A percentile compares a stretch with the other conserved stretches of the same genome.
Conservation (phyloP, 768 basidiomycete species). For the Pleurotus citrinopileatus region DNA sequence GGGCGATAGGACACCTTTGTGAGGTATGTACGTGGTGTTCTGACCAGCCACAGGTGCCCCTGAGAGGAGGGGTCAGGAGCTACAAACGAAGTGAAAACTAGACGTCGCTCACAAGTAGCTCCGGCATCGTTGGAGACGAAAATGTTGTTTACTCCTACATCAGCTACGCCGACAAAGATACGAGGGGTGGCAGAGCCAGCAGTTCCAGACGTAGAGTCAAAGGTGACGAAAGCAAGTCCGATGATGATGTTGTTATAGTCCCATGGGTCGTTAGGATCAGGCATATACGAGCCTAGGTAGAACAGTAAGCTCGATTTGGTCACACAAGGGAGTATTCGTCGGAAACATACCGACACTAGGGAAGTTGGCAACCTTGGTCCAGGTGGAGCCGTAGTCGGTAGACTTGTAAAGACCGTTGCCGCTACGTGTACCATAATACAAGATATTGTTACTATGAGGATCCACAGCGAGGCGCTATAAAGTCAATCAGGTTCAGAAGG, state of each 20-base stretch:
- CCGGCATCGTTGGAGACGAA: slow-evolving; percentile 58
- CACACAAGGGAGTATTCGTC: too few species aligned
- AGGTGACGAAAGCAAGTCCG: slow-evolving; percentile 58
- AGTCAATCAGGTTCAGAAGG: neutral
- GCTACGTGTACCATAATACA: slow-evolving; percentile 62
- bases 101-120: slow-evolving; percentile 43
- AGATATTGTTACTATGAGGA: slow-evolving; percentile 56
- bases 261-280: slow-evolving; percentile 47
- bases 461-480: slow-evolving; percentile 57
- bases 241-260: slow-evolving; percentile 40
- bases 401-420: slow-evolving; percentile 70
- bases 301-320: too few species aligned
- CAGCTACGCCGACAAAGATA: slow-evolving; percentile 69
- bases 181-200: slow-evolving; percentile 53
- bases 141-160: slow-evolving; percentile 48
- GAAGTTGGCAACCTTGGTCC: slow-evolving; percentile 57
- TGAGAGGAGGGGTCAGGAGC: slow-evolving; percentile 17
- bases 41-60: slow-evolving; percentile 58
- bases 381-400: slow-evolving; percentile 52
- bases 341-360: too few species aligned
- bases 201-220: slow-evolving; percentile 53
- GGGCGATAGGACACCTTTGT: slow-evolving; percentile 64
- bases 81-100: too few species aligned
- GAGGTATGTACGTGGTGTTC: slow-evolving; percentile 55
- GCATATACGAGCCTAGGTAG: slow-evolving; percentile 45